Conservation (phyloP, 2,329 filamentous ascomycete species). For the Lasiodiplodia sp. region DNA sequence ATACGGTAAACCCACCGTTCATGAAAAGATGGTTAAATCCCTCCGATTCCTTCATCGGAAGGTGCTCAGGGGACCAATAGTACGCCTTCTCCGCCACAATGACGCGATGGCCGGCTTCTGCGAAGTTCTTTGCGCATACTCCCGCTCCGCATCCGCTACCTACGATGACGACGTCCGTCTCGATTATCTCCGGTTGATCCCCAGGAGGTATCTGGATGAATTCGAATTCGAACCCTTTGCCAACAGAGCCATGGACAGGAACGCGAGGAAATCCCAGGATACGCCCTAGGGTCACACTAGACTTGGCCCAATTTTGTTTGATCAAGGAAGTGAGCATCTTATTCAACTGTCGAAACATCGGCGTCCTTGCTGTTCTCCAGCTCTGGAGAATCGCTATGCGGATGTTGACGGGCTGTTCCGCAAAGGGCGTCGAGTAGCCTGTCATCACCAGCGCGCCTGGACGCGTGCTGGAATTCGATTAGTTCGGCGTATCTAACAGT, state of each 20-base stretch:
- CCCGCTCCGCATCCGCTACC: conserved; percentile 88
- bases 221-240: conserved; percentile 62
- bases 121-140: conserved; percentile 80
- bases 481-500: conserved; percentile 25
- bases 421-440: conserved; percentile 69
- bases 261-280: conserved; percentile 66
- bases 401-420: conserved; percentile 65
- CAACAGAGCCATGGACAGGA: conserved; percentile 62
- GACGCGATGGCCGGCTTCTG: conserved; percentile 77
- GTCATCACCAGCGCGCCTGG: conserved; percentile 71
- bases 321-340: conserved; percentile 64
- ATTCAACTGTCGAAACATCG: conserved; percentile 62
- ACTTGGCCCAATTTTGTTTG: conserved; percentile 63
- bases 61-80: conserved; percentile 73
- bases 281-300: conserved; percentile 62
- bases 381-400: conserved; percentile 68
- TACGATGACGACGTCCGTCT: conserved; percentile 84
- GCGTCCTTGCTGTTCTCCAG: conserved; percentile 68
- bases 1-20: conserved; percentile 67
- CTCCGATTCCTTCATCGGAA: conserved; percentile 74
- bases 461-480: conserved; percentile 59
- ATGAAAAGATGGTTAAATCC: conserved; percentile 73
- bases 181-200: conserved; percentile 64
- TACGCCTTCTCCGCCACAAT: conserved; percentile 85
- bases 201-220: conserved; percentile 68